A percentile compares a stretch with the other conserved stretches of the same genome.
phyloP scores from a whole-genome alignment of 148 eudicot species.

The Vaccinium corymbosum region DNA sequence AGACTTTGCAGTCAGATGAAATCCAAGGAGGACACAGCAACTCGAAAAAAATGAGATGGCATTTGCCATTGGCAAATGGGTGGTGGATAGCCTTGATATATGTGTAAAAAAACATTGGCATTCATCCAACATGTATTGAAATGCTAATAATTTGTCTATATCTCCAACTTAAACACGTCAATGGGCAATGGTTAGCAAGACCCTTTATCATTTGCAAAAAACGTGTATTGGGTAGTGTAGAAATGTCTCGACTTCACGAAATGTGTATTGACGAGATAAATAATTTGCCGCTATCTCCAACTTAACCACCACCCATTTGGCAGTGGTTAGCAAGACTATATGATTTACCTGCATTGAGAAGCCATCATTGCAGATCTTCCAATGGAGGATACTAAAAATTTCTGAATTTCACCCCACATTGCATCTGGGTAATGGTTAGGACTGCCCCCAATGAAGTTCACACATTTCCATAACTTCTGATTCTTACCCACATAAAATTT shows the following conservation, averaged over 20 bases:
- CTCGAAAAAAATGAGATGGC: constrained; percentile 6
- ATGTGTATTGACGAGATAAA: not conserved
- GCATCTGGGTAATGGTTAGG: constrained; percentile 44
- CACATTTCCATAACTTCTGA: constrained; percentile 66
- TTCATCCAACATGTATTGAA: not conserved
- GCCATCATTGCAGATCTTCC: constrained; percentile 62
- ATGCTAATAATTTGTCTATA: not conserved
- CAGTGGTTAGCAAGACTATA: no score
- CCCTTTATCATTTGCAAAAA: not conserved
- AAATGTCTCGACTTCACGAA: no score
- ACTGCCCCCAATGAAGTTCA: constrained; percentile 62
- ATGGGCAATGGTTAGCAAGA: not conserved
- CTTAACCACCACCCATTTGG: no score
- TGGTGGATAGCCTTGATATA: not conserved
- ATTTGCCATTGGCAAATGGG: not conserved
- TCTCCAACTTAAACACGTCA: not conserved
- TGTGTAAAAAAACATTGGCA: not conserved
- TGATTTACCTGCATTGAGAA: constrained; percentile 58
- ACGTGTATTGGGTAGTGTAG: not conserved
- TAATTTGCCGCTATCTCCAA: no score
- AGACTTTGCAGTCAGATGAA: constrained; percentile 7
- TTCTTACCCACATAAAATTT: constrained; percentile 61
- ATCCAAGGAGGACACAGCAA: not conserved
- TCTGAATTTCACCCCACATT: constrained; percentile 66
- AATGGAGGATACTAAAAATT: constrained; percentile 54